Percentiles rank a stretch among this genome's conserved stretches.
These are phyloP conservation scores for Mucor irregularis DNA, from an alignment of 371 early-diverging fungal species.

Conservation along the genomic window DNA sequence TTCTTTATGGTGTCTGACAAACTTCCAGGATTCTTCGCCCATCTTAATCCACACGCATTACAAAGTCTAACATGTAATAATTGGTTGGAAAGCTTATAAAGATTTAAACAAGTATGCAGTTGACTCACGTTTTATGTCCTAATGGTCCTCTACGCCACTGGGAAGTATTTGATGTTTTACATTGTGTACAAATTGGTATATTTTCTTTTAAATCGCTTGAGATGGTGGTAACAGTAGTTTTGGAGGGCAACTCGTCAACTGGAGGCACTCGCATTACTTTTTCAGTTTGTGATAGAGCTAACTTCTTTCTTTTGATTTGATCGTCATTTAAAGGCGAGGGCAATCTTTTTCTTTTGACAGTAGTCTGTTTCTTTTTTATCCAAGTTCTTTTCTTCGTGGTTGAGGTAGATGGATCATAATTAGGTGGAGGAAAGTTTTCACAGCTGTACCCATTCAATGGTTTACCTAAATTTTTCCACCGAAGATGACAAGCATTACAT, in stretches of 20 bases:
- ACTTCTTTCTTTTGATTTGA: not conserved
- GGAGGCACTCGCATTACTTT: not conserved
- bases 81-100: too few relatives aligned
- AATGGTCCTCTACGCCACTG: constrained; percentile 42
- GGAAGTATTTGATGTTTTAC: constrained; percentile 22
- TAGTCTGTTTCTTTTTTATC: not conserved
- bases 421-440: constrained; percentile 12
- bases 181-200: constrained; percentile 5
- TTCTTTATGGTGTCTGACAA: not conserved
- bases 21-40: constrained; percentile 17
- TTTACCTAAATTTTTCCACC: constrained; percentile 25
- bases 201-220: not conserved
- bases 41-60: constrained; percentile 47
- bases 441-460: constrained; percentile 6
- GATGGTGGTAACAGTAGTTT: not conserved
- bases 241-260: too few relatives aligned
- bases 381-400: not conserved
- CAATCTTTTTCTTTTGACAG: not conserved
- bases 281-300: not conserved
- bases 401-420: not conserved
- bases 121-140: constrained; percentile 39
- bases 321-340: too few relatives aligned
- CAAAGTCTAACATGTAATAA: constrained; percentile 29
- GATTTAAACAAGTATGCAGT: too few relatives aligned
- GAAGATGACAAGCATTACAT: constrained; percentile 46